Evolutionary conservation across 176 grass and related monocot species (phyloP).

Genomic region (Ananas comosus): DNA sequence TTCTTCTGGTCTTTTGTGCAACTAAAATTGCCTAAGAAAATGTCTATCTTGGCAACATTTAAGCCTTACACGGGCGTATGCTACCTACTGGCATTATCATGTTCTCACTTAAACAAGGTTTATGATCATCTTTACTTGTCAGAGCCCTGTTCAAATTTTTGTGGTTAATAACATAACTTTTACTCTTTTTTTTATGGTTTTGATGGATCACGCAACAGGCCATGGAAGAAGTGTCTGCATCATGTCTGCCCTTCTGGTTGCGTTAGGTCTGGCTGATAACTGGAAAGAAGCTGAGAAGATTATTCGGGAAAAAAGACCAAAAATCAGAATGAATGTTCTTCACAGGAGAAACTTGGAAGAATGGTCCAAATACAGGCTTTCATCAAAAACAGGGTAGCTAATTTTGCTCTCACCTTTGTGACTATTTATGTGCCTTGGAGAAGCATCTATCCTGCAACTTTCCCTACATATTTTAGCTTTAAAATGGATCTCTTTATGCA

Average conservation of each 20-base stretch:
- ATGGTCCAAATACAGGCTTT: constrained; percentile 46
- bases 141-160: background rate
- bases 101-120: background rate
- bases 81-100: background rate
- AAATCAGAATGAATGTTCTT: constrained; percentile 74
- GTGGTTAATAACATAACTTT: background rate
- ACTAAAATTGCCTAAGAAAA: no score
- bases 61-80: no score
- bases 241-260: constrained; percentile 72
- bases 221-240: constrained; percentile 85
- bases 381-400: constrained; percentile 30
- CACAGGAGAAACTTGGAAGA: constrained; percentile 70
- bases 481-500: no score
- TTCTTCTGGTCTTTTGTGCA: background rate
- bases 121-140: background rate
- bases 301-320: constrained; percentile 48
- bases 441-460: background rate
- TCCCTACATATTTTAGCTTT: no score
- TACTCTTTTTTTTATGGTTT: background rate
- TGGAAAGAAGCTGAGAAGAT: constrained; percentile 78
- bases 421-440: background rate
- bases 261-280: constrained; percentile 41
- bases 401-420: constrained; percentile 5
- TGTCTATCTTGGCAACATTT: no score
- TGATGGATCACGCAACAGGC: constrained; percentile 33